phyloP scores from a whole-genome alignment of 331 rosid genomes.

The Quercus phellos region DNA sequence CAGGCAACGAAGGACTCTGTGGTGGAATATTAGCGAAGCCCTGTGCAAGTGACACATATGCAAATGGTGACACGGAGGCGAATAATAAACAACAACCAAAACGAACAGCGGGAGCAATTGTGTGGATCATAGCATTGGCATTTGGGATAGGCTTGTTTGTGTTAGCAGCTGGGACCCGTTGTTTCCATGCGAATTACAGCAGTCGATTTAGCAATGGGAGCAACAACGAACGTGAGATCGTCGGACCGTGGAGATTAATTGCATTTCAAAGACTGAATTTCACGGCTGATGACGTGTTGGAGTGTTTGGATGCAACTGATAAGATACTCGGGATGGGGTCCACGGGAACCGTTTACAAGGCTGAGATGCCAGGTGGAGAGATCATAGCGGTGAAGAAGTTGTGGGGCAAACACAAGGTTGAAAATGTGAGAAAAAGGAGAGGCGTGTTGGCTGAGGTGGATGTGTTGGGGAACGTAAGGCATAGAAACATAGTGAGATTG shows the following conservation, averaged over 20 bases:
- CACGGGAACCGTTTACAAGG: constrained; percentile 76
- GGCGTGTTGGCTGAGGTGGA: constrained; percentile 95
- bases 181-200: constrained; percentile 65
- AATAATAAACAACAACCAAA: constrained; percentile 45
- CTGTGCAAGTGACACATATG: constrained; percentile 35
- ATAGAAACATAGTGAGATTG: constrained; percentile 86
- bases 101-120: constrained; percentile 65
- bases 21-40: constrained; percentile 60
- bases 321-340: constrained; percentile 90
- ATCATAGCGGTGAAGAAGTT: constrained; percentile 84
- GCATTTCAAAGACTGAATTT: constrained; percentile 87
- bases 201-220: constrained; percentile 19
- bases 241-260: constrained; percentile 82
- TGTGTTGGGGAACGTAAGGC: constrained; percentile 89
- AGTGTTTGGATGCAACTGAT: constrained; percentile 61
- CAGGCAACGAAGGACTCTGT: constrained; percentile 76
- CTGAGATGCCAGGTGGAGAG: constrained; percentile 94
- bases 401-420: constrained; percentile 77
- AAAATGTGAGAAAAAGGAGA: constrained; percentile 57
- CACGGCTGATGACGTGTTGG: constrained; percentile 81
- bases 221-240: constrained; percentile 34
- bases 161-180: constrained; percentile 74
- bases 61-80: constrained; percentile 28
- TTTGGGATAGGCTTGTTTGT: constrained; percentile 74
- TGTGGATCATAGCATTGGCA: constrained; percentile 90